Evolutionary conservation across 306 rosid species (phyloP), one percentile per base, ranked within the genome.

Genomic region (Hylodesmum podocarpum): DNA sequence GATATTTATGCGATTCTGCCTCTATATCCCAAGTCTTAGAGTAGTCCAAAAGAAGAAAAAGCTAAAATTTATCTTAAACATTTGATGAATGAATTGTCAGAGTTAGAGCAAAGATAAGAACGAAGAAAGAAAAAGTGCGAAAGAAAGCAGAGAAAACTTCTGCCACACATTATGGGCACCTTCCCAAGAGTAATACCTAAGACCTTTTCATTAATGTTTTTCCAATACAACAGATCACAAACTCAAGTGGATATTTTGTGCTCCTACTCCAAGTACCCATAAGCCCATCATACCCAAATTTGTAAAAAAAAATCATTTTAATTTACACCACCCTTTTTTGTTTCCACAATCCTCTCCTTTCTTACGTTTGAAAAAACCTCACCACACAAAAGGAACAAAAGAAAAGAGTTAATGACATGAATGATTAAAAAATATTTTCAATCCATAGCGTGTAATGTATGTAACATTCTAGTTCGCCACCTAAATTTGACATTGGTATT

Each of bases 111-210:
- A 54, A 53, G 76, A 53, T 71, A 33, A 70, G 50, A 37, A 71
- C 3, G 37, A 64, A 28, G 46, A 21, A n/a, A 61, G 62, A 40
- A 6, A 76, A 62, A 54, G 39, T 34, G 21, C 29, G 33, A 22
- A 49, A 51, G 64, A 63, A 70, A 72, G 68, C 53, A 21, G 74
- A 76, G 78, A 76, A 67, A 66, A 65, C 70, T 76, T 51, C 37
- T n/a, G 65, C 46, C 31, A 24, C 70, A 64, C 75, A 77, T 31
- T 25, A 55, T 72, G 76, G 82, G 76, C 59, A 24, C 33, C 66
- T 15, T 33, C 78, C 74, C 62, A 29, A 51, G 63, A 55, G 19
- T 28, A 55, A 39, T 19, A 63, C 67, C 28, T 37, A 22, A 22
- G 18, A 54, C 22, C 33, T 33, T 61, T 75, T 53, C 31, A 37